Conservation (phyloP, 352 stramenopile genomes). For the Elongisporangium senticosum region DNA sequence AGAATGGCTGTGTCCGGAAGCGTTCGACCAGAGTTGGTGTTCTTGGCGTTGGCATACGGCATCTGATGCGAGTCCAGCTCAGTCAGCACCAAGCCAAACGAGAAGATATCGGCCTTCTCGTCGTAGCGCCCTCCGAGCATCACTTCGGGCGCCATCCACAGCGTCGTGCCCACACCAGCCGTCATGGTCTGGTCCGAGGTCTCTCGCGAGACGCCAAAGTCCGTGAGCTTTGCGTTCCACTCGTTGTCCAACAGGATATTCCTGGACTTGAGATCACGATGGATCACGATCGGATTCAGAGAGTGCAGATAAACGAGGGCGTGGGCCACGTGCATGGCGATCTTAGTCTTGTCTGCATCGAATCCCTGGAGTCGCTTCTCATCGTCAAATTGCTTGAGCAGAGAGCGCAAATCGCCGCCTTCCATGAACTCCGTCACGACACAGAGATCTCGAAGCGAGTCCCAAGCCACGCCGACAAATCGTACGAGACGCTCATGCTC, state of each 20-base stretch:
- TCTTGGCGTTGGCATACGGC: slow-evolving; percentile 16
- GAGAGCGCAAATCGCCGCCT: slow-evolving; percentile 30
- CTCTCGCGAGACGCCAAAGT: slow-evolving; percentile 42
- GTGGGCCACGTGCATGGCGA: slow-evolving; percentile 24
- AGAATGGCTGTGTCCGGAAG: slow-evolving; percentile 28
- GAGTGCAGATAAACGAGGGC: slow-evolving; percentile 40
- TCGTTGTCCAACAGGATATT: slow-evolving; percentile 33
- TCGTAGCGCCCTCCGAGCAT: slow-evolving; percentile 41
- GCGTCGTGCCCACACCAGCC: slow-evolving; percentile 23
- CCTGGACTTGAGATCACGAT: slow-evolving; percentile 50
- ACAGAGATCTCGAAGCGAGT: slow-evolving; percentile 36
- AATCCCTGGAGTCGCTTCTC: slow-evolving; percentile 24
- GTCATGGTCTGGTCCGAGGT: slow-evolving; percentile 30
- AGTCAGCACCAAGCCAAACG: slow-evolving; percentile 38
- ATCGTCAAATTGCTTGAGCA: slow-evolving; percentile 23
- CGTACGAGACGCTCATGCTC: slow-evolving; percentile 34
- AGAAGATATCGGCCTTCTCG: slow-evolving; percentile 41
- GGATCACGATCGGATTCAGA: slow-evolving; percentile 26
- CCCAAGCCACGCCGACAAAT: slow-evolving; percentile 47
- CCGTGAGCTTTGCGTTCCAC: slow-evolving; percentile 34
- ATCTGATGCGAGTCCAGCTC: slow-evolving; percentile 38
- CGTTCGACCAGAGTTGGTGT: slow-evolving; percentile 13
- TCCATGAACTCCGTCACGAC: slow-evolving; percentile 39
- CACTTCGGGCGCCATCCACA: slow-evolving; percentile 44
- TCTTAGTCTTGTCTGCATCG: slow-evolving; percentile 23